Evolutionary conservation across 352 stramenopile species (phyloP).

Genomic region (Phytophthora pini): DNA sequence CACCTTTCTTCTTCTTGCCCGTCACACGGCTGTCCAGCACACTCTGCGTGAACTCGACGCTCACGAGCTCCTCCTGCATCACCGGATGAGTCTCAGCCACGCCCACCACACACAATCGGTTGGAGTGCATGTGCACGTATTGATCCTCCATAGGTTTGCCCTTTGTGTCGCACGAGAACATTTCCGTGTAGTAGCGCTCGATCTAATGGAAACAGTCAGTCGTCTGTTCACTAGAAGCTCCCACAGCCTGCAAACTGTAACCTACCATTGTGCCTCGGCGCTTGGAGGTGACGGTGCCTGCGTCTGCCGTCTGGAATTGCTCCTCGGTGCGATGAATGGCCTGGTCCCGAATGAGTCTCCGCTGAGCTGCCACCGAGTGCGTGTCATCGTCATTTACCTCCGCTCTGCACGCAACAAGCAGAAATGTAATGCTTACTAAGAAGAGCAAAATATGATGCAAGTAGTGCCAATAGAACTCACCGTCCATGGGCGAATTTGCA

Average conservation of each 20-base stretch:
- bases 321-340: constrained; percentile 61
- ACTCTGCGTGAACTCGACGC: constrained; percentile 67
- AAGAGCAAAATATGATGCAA: background rate
- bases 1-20: constrained; percentile 91
- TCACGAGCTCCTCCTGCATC: constrained; percentile 67
- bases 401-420: constrained; percentile 28
- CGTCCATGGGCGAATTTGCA: constrained; percentile 85
- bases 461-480: constrained; percentile 22
- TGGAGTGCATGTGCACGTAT: constrained; percentile 92
- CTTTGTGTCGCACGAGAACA: constrained; percentile 86
- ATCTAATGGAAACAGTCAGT: constrained; percentile 49
- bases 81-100: constrained; percentile 70
- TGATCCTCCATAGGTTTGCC: constrained; percentile 74
- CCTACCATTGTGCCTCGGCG: constrained; percentile 78
- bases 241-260: constrained; percentile 2
- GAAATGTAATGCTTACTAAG: background rate
- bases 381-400: constrained; percentile 64
- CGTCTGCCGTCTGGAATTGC: constrained; percentile 63
- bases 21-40: constrained; percentile 77
- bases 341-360: constrained; percentile 85
- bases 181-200: constrained; percentile 88
- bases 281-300: constrained; percentile 40
- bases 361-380: constrained; percentile 73
- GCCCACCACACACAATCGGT: constrained; percentile 85
- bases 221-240: background rate